phyloP scores from a whole-genome alignment of 208 protist species.

The Perkinsela sp. region DNA sequence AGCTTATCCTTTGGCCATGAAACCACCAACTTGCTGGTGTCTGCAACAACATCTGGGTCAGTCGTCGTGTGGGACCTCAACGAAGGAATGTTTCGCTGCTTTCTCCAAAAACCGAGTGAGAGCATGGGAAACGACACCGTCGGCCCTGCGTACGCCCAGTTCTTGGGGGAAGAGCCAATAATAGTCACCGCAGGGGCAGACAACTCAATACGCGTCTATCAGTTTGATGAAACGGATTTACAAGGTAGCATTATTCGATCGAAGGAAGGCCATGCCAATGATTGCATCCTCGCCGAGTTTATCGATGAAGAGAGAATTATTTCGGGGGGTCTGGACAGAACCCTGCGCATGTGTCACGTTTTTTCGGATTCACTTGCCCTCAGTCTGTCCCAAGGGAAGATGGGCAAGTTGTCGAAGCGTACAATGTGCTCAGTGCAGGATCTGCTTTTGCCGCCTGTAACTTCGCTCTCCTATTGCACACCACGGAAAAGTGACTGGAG shows the following conservation, averaged over 20 bases:
- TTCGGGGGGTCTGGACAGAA: neutral
- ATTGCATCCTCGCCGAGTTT: neutral
- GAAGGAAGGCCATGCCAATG: neutral
- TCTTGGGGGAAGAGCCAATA: neutral
- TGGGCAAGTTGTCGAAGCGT: neutral
- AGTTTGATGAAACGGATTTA: neutral
- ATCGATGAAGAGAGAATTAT: neutral
- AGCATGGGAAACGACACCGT: neutral
- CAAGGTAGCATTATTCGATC: neutral
- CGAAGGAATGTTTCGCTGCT: neutral
- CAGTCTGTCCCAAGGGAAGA: neutral
- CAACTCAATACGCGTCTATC: neutral
- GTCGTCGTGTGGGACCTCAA: neutral
- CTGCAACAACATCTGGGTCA: neutral
- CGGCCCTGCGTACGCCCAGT: neutral
- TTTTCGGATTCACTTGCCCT: neutral
- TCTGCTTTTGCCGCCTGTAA: neutral
- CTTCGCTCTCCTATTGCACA: neutral
- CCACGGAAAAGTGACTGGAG: neutral
- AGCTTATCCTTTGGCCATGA: neutral
- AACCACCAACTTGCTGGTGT: neutral
- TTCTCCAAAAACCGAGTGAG: neutral
- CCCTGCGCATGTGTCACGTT: neutral
- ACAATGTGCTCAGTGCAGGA: neutral
- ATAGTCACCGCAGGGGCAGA: neutral